Evolutionary conservation across 1,139 yeast genomes (phyloP).

Genomic region (Geotrichum cucujoidarum): DNA sequence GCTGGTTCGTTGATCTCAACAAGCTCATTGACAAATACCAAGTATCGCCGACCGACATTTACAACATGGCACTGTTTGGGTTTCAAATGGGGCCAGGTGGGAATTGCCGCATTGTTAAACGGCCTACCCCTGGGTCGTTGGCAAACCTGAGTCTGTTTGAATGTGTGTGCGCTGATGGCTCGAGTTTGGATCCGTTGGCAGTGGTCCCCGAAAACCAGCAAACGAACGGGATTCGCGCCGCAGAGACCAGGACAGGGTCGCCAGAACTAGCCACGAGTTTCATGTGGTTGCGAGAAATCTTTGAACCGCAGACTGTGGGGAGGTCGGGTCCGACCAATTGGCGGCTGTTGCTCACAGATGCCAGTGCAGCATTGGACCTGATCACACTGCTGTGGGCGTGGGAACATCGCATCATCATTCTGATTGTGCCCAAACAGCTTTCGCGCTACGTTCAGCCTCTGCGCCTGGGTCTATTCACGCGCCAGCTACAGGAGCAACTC

Average conservation of each 20-base stretch:
- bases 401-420: slow-evolving; percentile 3
- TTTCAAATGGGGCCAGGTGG: slow-evolving; percentile 2
- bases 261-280: slow-evolving; percentile 1
- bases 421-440: background rate
- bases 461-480: background rate
- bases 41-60: slow-evolving; percentile 4
- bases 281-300: slow-evolving; percentile 5
- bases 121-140: background rate
- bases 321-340: slow-evolving; percentile 2
- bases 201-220: background rate
- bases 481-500: background rate
- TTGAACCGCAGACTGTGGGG: background rate
- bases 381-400: slow-evolving; percentile 9
- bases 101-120: background rate
- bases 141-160: background rate
- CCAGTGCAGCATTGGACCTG: background rate
- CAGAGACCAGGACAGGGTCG: background rate
- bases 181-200: slow-evolving; percentile 2
- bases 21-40: slow-evolving; percentile 3
- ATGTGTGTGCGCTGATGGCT: slow-evolving; percentile 9
- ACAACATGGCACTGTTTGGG: slow-evolving; percentile 7
- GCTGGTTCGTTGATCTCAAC: slow-evolving; percentile 9
- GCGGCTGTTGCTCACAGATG: slow-evolving; percentile 6
- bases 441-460: background rate
- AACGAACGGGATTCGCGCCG: background rate